Percentiles rank a stretch among this genome's conserved stretches.
Evolutionary conservation across 345 rosid genomes (phyloP).

Genomic region (Tarenaya hassleriana): DNA sequence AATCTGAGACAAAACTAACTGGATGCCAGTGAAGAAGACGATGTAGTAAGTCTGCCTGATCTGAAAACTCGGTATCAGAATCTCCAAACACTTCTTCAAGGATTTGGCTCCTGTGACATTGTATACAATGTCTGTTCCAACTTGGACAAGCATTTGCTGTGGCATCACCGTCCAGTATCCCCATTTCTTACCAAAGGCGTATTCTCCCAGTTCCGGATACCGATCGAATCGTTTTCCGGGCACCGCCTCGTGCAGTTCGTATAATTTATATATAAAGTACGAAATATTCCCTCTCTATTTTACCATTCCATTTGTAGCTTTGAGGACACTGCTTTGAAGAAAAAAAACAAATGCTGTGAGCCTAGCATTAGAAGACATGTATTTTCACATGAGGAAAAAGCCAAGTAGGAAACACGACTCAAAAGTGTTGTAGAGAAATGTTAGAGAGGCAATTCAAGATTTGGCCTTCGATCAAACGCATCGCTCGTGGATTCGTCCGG

Average conservation of each 20-base stretch:
- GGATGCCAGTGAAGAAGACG: constrained; percentile 53
- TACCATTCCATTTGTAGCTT: too few species aligned
- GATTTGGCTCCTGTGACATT: constrained; percentile 68
- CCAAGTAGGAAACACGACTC: too few species aligned
- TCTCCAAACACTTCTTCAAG: constrained; percentile 41
- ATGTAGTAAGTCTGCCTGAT: constrained; percentile 44
- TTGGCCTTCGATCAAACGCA: constrained; percentile 66
- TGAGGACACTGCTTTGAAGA: too few species aligned
- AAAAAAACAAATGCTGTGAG: too few species aligned
- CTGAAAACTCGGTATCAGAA: constrained; percentile 27
- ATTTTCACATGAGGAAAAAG: too few species aligned
- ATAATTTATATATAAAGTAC: constrained; percentile 64
- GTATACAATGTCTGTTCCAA: constrained; percentile 46
- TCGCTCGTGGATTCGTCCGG: constrained; percentile 58
- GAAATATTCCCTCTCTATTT: constrained; percentile 54
- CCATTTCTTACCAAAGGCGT: constrained; percentile 61
- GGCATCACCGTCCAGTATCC: constrained; percentile 69
- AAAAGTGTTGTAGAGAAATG: background rate
- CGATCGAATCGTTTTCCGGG: constrained; percentile 61
- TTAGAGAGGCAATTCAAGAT: constrained; percentile 60
- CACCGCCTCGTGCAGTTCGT: constrained; percentile 63
- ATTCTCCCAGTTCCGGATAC: constrained; percentile 58
- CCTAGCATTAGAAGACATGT: too few species aligned
- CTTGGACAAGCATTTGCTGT: constrained; percentile 57
- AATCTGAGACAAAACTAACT: constrained; percentile 53